Percentiles rank a stretch among this genome's conserved stretches.
Conservation (phyloP, 306 rosid species). For the Boehmeria nivea region DNA sequence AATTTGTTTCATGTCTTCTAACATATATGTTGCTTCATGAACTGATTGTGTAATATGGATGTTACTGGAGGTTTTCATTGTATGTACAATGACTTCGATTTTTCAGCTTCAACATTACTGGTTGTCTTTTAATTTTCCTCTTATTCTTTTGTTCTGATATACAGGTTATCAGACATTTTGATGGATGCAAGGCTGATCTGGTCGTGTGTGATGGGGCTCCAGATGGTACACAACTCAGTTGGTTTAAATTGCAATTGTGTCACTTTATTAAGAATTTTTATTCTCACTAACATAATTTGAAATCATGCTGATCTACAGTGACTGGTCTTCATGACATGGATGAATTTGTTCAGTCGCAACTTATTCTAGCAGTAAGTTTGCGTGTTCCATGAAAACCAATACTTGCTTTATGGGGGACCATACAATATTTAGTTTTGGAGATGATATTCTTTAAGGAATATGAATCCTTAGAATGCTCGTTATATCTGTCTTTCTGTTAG, state of each 20-base stretch:
- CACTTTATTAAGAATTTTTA: constrained; percentile 5
- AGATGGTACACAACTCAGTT: constrained; percentile 48
- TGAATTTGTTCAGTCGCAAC: constrained; percentile 95
- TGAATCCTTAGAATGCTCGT: neutral
- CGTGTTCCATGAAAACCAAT: too few species aligned
- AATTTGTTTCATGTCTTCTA: neutral
- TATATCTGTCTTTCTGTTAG: neutral
- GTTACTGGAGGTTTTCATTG: neutral
- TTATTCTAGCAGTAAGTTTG: constrained; percentile 83
- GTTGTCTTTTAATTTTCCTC: neutral
- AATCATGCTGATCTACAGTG: constrained; percentile 50
- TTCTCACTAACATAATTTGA: too few species aligned
- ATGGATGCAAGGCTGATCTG: constrained; percentile 97
- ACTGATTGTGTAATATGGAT: constrained; percentile 1
- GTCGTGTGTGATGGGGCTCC: constrained; percentile 99
- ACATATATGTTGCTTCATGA: too few species aligned
- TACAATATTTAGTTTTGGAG: neutral
- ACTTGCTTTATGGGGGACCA: too few species aligned
- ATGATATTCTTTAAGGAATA: neutral
- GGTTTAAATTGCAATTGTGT: constrained; percentile 4
- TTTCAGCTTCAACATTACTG: constrained; percentile 11
- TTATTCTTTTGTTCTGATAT: constrained; percentile 4
- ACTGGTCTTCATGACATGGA: constrained; percentile 99
- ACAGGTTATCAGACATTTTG: constrained; percentile 94
- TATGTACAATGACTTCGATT: too few species aligned